Evolutionary conservation across 768 basidiomycete genomes (phyloP).

Genomic region (Astraeus odoratus): DNA sequence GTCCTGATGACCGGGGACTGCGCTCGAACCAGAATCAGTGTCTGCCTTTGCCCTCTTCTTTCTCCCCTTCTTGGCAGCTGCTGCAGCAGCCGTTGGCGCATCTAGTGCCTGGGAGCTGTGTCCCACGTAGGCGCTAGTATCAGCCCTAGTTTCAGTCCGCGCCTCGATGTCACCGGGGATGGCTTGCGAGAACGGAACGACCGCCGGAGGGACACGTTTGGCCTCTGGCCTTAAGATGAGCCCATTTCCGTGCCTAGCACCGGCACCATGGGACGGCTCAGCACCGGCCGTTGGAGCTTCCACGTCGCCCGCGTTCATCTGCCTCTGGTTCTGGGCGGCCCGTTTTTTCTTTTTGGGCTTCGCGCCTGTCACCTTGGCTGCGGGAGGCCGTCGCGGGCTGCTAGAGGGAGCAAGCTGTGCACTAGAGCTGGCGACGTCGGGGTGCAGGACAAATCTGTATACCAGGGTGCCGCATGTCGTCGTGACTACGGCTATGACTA

Average conservation of each 20-base stretch:
- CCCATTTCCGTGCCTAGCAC: conserved; percentile 12
- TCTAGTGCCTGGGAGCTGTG: conserved; percentile 4
- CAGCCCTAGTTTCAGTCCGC: conserved; percentile 4
- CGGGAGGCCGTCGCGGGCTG: not conserved
- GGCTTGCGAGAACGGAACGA: conserved; percentile 31
- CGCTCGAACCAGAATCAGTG: not conserved
- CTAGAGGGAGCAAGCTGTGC: not conserved
- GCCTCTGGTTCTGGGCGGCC: conserved; percentile 11
- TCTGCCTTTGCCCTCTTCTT: conserved; percentile 41
- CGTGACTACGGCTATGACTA: conserved; percentile 31
- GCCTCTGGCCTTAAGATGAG: conserved; percentile 11
- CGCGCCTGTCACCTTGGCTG: conserved; percentile 2
- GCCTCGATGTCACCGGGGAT: conserved; percentile 43
- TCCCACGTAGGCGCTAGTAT: conserved; percentile 4
- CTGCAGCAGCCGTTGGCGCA: no score
- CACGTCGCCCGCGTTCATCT: conserved; percentile 4
- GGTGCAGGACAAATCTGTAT: conserved; percentile 29
- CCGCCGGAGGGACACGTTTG: conserved; percentile 19
- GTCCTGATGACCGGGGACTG: conserved; percentile 15
- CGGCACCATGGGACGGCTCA: not conserved
- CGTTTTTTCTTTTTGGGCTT: conserved; percentile 28
- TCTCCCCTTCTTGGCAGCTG: conserved; percentile 28
- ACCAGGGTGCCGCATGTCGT: conserved; percentile 29
- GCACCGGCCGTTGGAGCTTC: conserved; percentile 11
- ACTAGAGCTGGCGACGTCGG: not conserved